These are phyloP conservation scores for Ilyonectria destructans DNA, from an alignment of 2,329 filamentous ascomycete species.

Conservation along the genomic window DNA sequence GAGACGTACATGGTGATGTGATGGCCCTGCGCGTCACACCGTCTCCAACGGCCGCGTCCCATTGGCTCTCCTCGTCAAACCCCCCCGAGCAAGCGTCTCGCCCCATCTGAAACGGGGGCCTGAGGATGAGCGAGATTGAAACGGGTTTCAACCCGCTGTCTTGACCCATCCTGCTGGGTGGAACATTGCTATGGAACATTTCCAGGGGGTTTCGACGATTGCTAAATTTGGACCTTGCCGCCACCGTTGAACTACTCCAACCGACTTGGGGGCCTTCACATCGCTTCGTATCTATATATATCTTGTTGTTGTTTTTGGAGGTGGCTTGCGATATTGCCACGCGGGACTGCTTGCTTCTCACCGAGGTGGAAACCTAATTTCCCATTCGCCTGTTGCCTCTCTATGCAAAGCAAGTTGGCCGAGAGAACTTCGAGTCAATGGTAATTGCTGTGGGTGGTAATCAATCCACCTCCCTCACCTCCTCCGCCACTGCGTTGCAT, in stretches of 20 bases:
- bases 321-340: conserved; percentile 14
- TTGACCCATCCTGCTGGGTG: conserved; percentile 45
- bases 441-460: conserved; percentile 29
- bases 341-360: conserved; percentile 19
- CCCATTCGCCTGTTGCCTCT: conserved; percentile 27
- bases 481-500: conserved; percentile 74
- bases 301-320: conserved; percentile 27
- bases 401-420: conserved; percentile 35
- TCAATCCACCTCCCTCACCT: conserved; percentile 63
- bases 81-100: conserved; percentile 37
- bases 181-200: conserved; percentile 40
- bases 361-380: conserved; percentile 28
- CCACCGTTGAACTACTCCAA: conserved; percentile 14
- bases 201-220: conserved; percentile 39
- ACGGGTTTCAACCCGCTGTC: conserved; percentile 45
- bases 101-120: conserved; percentile 47
- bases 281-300: conserved; percentile 36
- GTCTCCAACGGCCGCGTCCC: conserved; percentile 35
- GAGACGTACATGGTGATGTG: conserved; percentile 51
- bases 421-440: conserved; percentile 17
- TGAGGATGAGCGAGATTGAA: conserved; percentile 44
- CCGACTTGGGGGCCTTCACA: conserved; percentile 6
- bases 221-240: conserved; percentile 45
- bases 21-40: conserved; percentile 50
- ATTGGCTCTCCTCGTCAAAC: conserved; percentile 42